phyloP scores from a whole-genome alignment of 805 yeast genomes.

The Lachancea waltii region DNA sequence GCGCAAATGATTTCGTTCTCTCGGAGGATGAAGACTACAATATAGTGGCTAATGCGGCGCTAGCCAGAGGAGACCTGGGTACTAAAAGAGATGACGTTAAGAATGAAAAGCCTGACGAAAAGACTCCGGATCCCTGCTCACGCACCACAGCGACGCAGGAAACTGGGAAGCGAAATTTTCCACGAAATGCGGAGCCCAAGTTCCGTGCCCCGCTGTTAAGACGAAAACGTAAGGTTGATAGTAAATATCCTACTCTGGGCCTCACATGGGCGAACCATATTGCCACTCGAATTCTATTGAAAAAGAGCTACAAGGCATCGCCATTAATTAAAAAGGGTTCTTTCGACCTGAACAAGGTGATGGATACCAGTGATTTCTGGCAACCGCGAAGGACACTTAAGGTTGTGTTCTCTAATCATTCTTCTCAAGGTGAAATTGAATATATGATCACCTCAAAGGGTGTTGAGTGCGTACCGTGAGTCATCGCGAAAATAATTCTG shows the following conservation, averaged over 20 bases:
- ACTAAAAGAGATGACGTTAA: too few relatives aligned
- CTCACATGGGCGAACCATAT: constrained; percentile 47
- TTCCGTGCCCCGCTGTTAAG: constrained; percentile 1
- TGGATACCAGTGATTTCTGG: constrained; percentile 30
- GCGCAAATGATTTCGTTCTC: constrained; percentile 15
- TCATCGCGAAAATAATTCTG: neutral
- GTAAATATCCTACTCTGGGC: constrained; percentile 49
- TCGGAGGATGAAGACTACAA: constrained; percentile 29
- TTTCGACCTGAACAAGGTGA: constrained; percentile 27
- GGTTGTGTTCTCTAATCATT: constrained; percentile 37
- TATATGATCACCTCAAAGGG: constrained; percentile 26
- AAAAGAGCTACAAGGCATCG: constrained; percentile 39
- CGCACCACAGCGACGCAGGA: neutral
- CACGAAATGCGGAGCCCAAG: neutral
- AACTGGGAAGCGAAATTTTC: neutral
- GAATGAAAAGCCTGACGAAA: too few relatives aligned
- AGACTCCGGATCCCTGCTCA: too few relatives aligned
- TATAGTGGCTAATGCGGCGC: constrained; percentile 10
- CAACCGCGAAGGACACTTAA: constrained; percentile 33
- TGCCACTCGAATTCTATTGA: constrained; percentile 43
- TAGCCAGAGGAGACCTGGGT: too few relatives aligned
- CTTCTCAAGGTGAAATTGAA: constrained; percentile 19
- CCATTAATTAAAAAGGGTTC: constrained; percentile 27
- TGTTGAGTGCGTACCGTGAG: constrained; percentile 13
- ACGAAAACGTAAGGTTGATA: constrained; percentile 30